phyloP scores from a whole-genome alignment of 345 rosid genomes.

The Syzygium grande region DNA sequence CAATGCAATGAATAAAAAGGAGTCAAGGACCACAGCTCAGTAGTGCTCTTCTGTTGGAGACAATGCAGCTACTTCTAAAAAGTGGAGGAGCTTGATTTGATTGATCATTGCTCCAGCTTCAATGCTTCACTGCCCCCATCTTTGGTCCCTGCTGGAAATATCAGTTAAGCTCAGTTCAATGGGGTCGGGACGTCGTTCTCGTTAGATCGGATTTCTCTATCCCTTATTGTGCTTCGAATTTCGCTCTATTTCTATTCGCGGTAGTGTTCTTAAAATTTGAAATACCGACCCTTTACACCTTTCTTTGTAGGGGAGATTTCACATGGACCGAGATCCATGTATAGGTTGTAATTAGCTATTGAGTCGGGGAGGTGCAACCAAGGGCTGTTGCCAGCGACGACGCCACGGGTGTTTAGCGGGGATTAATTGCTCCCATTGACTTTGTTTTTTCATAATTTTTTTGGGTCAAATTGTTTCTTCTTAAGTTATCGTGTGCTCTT shows the following conservation, averaged over 20 bases:
- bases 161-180: background rate
- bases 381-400: background rate
- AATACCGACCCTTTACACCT: background rate
- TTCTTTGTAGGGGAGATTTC: background rate
- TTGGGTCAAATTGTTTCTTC: no score
- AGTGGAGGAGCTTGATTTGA: slow-evolving; percentile 17
- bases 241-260: background rate
- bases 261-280: background rate
- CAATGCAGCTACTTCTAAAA: slow-evolving; percentile 2
- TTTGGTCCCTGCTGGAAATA: background rate
- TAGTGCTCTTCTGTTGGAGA: background rate
- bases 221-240: background rate
- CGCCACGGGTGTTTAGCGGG: background rate
- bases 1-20: background rate
- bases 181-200: background rate
- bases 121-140: background rate
- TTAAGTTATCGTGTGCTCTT: background rate
- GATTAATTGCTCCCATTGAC: background rate
- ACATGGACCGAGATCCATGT: background rate
- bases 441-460: background rate
- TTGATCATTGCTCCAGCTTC: slow-evolving; percentile 3
- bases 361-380: background rate
- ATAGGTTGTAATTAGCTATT: background rate
- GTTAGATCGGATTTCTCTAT: background rate
- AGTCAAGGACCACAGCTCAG: background rate